Percentiles rank a stretch among this genome's conserved stretches.
Evolutionary conservation across 2,329 filamentous ascomycete genomes (phyloP).

Genomic region (Aspergillus thermomutatus): DNA sequence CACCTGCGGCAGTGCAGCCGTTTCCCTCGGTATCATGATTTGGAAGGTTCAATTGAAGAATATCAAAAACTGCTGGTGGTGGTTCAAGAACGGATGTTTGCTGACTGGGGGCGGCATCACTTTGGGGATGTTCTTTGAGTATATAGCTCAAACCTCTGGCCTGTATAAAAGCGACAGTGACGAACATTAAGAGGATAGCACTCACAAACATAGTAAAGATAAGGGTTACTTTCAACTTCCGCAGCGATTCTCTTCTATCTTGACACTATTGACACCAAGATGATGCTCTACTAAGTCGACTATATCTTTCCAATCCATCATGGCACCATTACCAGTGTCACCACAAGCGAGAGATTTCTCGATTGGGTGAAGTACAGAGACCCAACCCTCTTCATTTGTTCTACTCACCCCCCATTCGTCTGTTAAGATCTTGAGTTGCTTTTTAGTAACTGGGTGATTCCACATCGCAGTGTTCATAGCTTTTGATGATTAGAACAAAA

Average conservation of each 20-base stretch:
- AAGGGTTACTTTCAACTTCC: neutral
- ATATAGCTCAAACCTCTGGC: conserved; percentile 35
- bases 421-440: conserved; percentile 66
- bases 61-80: conserved; percentile 60
- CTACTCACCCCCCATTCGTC: conserved; percentile 67
- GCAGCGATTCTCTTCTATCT: neutral
- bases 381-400: conserved; percentile 49
- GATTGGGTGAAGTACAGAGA: conserved; percentile 69
- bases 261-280: conserved; percentile 8
- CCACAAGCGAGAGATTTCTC: conserved; percentile 80
- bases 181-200: neutral
- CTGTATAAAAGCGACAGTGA: conserved; percentile 18
- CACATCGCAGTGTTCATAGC: conserved; percentile 94
- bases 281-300: conserved; percentile 60
- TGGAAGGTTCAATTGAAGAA: conserved; percentile 56
- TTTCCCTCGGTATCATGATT: conserved; percentile 58
- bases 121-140: conserved; percentile 55
- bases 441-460: conserved; percentile 74
- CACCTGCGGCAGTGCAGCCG: conserved; percentile 55
- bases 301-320: conserved; percentile 77
- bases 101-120: conserved; percentile 59
- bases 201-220: neutral
- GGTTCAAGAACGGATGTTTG: conserved; percentile 62
- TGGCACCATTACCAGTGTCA: conserved; percentile 76
- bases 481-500: neutral